phyloP scores from a whole-genome alignment of 805 yeast genomes.

The Candida fluviatilis region DNA sequence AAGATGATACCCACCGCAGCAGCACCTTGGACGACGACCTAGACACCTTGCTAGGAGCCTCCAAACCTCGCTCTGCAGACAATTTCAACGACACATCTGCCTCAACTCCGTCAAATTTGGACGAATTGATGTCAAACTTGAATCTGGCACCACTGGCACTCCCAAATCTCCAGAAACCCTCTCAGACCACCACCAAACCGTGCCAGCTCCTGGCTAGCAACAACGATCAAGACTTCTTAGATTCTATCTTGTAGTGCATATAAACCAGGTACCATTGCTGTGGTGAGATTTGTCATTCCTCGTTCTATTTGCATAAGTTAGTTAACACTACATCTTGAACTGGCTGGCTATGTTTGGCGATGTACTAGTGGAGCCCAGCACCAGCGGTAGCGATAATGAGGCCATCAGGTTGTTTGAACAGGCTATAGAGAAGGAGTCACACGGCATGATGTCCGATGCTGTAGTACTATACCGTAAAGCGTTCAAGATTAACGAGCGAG shows the following conservation, averaged over 20 bases:
- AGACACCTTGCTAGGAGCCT: neutral
- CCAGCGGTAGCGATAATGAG: constrained; percentile 14
- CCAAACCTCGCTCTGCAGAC: neutral
- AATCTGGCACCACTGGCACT: neutral
- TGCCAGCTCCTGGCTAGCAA: too few relatives aligned
- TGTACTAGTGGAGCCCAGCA: neutral
- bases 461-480: constrained; percentile 70
- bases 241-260: constrained; percentile 9
- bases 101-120: neutral
- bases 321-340: too few relatives aligned
- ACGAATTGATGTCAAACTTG: neutral
- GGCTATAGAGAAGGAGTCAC: constrained; percentile 68
- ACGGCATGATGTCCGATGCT: constrained; percentile 81
- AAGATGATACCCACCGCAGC: neutral
- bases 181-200: neutral
- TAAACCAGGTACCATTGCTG: neutral
- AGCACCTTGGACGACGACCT: constrained; percentile 1
- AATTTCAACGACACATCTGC: neutral
- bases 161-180: neutral
- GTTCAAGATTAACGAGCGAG: constrained; percentile 51
- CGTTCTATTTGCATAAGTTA: too few relatives aligned
- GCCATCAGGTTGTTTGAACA: constrained; percentile 66
- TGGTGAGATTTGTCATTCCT: too few relatives aligned
- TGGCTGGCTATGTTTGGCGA: too few relatives aligned
- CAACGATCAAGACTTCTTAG: constrained; percentile 13